Evolutionary conservation across 441 rosid species (phyloP).

Genomic region (Syzygium malaccense): DNA sequence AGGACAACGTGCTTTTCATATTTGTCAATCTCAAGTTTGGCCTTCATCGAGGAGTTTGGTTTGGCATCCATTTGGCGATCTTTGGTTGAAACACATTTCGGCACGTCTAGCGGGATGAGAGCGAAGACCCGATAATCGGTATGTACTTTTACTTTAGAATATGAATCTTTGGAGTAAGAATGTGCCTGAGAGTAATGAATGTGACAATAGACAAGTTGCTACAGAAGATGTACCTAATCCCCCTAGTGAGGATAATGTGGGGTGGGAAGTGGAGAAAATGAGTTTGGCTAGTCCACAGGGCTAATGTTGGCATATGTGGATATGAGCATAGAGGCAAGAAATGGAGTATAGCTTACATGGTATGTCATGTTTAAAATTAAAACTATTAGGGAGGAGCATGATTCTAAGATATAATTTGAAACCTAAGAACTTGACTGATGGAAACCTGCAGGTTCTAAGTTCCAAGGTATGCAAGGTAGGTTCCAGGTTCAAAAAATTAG

Average conservation of each 20-base stretch:
- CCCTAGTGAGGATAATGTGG: background rate
- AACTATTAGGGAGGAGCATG: background rate
- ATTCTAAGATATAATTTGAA: no score
- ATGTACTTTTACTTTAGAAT: background rate
- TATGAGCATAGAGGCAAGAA: background rate
- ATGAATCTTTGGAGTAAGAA: background rate
- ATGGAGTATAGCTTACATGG: background rate
- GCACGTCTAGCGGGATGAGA: background rate
- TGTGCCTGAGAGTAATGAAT: background rate
- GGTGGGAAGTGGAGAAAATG: background rate
- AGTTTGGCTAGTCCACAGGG: background rate
- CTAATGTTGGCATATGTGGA: background rate
- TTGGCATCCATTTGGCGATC: background rate
- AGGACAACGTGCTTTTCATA: background rate
- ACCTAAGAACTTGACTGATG: no score
- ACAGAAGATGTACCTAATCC: background rate
- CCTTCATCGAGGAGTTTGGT: background rate
- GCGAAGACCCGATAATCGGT: background rate
- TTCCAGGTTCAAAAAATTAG: no score
- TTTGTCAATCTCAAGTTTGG: background rate
- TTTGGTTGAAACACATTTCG: background rate
- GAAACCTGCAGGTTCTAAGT: no score
- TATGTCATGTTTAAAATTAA: background rate
- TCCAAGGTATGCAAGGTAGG: no score
- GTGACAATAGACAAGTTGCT: background rate